Base-by-base conservation (phyloP, 371 early-diverging fungal species). In the Basidiobolus meristosporus region DNA sequence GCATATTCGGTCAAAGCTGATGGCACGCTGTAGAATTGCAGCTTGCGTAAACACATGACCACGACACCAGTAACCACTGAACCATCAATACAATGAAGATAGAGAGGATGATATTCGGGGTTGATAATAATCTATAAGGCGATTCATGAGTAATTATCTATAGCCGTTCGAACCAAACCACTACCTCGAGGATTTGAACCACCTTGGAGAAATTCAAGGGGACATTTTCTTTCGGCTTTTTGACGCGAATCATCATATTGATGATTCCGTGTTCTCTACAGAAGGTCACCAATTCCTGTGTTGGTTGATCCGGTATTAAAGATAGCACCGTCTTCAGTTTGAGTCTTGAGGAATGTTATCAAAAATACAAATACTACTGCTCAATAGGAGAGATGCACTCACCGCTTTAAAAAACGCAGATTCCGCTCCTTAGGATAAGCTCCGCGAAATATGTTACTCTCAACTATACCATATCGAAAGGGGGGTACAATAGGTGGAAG, bases 81-180 rank as follows among this genome's bases (percentile, higher is more conserved):
- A 9, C 93, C 93, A 47, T 92, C 89, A 14, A 88, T 52, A 45
- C 93, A 93, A 49, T 93, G 93, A 1, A 92, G 45, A 50, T 82
- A 93, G 14, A 90, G 38, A 0, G 92, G 93, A 40, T 64, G 53
- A 39, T 78, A 76, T 1, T 52, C 47, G 3, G 77, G 69, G 45
- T 89, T 76, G 16, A 83, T 82, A 34, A 91, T 62, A 5, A 85
- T 57, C 76, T 77, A 32, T 7, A 15, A 10, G 12, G 23, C 6
- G 16, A 18, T n/a, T n/a, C n/a, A n/a, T n/a, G n/a, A n/a, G n/a
- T n/a, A n/a, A n/a, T n/a, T n/a, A n/a, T n/a, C n/a, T n/a, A n/a
- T n/a, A n/a, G n/a, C n/a, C n/a, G n/a, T n/a, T n/a, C n/a, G n/a
- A n/a, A n/a, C n/a, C n/a, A n/a, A n/a, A n/a, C n/a, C n/a, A n/a